Conservation (phyloP, 2,329 filamentous ascomycete species). For the Xylariaceae sp. region DNA sequence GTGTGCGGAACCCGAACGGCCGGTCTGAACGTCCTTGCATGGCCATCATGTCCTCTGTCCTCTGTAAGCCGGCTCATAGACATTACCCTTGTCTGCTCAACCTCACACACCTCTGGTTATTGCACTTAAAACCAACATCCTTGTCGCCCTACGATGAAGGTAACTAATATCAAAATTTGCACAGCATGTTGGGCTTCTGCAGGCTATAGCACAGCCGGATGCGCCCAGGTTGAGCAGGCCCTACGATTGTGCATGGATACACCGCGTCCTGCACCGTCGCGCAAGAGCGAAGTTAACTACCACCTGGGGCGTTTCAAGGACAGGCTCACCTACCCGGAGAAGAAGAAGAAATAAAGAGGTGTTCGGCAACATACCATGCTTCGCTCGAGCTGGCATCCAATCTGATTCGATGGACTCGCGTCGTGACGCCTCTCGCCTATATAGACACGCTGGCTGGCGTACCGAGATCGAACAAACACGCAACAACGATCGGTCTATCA, state of each 20-base stretch:
- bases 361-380: not conserved
- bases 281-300: constrained; percentile 88
- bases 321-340: constrained; percentile 66
- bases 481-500: not conserved
- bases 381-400: not conserved
- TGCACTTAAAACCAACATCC: too few relatives aligned
- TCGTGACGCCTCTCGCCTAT: not conserved
- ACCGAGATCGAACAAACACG: not conserved
- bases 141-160: too few relatives aligned
- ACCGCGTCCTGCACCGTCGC: constrained; percentile 58
- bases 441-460: not conserved
- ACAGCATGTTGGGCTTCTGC: constrained; percentile 84
- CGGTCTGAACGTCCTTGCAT: constrained; percentile 59
- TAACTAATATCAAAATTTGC: not conserved
- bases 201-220: constrained; percentile 68
- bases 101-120: too few relatives aligned
- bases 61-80: constrained; percentile 48
- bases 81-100: not conserved
- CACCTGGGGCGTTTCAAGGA: constrained; percentile 80
- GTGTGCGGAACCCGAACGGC: constrained; percentile 60
- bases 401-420: not conserved
- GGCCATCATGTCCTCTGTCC: constrained; percentile 61
- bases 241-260: constrained; percentile 80
- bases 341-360: constrained; percentile 47
- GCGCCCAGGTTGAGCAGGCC: constrained; percentile 63